These are phyloP conservation scores for Corymbia citriodora DNA, from an alignment of 441 rosid species.

Conservation along the genomic window DNA sequence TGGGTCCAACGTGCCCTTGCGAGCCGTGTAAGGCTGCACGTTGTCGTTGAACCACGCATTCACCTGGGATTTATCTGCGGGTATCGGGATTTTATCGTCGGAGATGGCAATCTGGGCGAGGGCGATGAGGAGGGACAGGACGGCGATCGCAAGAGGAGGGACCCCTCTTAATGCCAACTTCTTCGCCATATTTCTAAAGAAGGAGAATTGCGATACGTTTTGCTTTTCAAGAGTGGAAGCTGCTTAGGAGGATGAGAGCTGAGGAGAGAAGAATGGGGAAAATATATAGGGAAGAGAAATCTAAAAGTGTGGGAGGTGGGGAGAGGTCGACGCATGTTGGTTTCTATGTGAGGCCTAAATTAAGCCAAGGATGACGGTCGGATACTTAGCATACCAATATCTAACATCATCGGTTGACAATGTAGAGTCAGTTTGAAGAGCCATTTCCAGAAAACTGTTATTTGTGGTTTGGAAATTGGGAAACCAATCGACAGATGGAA, in stretches of 20 bases:
- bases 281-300: not conserved
- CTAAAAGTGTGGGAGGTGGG: not conserved
- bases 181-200: not conserved
- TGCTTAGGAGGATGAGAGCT: not conserved
- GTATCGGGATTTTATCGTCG: constrained; percentile 9
- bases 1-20: constrained; percentile 23
- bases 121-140: not conserved
- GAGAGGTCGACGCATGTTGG: not conserved
- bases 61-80: constrained; percentile 2
- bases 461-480: not conserved
- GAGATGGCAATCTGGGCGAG: not conserved
- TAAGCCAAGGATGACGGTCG: not conserved
- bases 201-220: not conserved
- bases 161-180: not conserved
- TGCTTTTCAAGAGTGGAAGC: not conserved
- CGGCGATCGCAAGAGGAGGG: not conserved
- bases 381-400: not conserved
- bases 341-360: not conserved
- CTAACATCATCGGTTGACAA: not conserved
- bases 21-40: constrained; percentile 6
- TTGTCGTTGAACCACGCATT: constrained; percentile 19
- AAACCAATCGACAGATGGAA: not conserved
- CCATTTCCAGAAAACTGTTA: not conserved
- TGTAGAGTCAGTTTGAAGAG: not conserved
- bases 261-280: not conserved